Evolutionary conservation across 176 grass and related monocot genomes (phyloP), one percentile per base, ranked within the genome.

Genomic region (Cenchrus purpureus): DNA sequence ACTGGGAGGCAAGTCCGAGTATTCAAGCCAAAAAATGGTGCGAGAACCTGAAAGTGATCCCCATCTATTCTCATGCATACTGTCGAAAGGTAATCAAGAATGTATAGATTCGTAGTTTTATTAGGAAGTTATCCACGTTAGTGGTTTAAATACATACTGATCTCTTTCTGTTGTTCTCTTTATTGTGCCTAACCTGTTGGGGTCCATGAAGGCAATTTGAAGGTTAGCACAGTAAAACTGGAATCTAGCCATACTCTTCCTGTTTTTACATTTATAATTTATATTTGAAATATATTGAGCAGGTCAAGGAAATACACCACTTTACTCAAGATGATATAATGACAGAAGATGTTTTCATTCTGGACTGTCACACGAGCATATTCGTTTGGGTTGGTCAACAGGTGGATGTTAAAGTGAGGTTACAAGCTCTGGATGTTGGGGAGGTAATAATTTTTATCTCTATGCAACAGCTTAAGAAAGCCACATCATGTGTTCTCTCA

Each of bases 341-440:
- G 95, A 97, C 95, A 28, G 95, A 97, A 89, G 95, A 97, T 84
- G 86, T 94, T 84, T 94, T 89, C 86, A 89, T 97, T 89, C 85
- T 97, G 76, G 95, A 94, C 45, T 97, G 90, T 81, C 86, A 73
- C 64, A 87, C 90, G 5, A 79, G 87, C 71, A 80, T 97, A 66
- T 97, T 94, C 83, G 88, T 94, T 86, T 97, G 95, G 95, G 84
- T 92, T 69, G 95, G 95, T 53, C 90, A 92, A 73, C 88, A 92
- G 79, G 92, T 94, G 67, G 95, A 97, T 60, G 52, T 89, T 79
- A 94, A 97, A 92, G 64, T 80, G 19, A 92, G 89, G 87, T 84
- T 82, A 77, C 92, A 97, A 89, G 90, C 95, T 87, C 79, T 97
- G 65, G 88, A 84, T 52, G 74, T 92, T 78, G 95, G 86, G 65